phyloP scores from a whole-genome alignment of 345 rosid genomes.

The Crucihimalaya himalaica region DNA sequence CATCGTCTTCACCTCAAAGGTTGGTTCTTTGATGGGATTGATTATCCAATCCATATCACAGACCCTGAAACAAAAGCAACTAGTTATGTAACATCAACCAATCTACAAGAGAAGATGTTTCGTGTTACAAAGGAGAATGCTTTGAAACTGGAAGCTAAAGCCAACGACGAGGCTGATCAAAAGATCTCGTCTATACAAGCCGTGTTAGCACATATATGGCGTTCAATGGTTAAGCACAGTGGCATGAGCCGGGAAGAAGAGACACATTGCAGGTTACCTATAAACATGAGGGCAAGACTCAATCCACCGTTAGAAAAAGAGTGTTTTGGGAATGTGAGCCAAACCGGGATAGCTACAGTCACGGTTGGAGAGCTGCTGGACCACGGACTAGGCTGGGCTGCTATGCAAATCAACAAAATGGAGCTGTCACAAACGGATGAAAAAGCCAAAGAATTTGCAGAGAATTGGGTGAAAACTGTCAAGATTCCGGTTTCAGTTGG shows the following conservation, averaged over 20 bases:
- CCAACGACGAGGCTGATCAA: constrained; percentile 31
- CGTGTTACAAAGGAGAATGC: constrained; percentile 37
- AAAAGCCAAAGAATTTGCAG: background rate
- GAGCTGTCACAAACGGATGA: constrained; percentile 35
- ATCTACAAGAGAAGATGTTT: constrained; percentile 42
- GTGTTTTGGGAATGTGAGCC: constrained; percentile 38
- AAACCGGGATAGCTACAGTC: constrained; percentile 24
- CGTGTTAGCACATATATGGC: constrained; percentile 41
- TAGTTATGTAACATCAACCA: background rate
- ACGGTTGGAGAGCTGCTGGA: constrained; percentile 37
- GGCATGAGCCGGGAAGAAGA: constrained; percentile 34
- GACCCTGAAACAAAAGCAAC: constrained; percentile 25
- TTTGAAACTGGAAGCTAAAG: constrained; percentile 43
- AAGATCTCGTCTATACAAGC: constrained; percentile 44
- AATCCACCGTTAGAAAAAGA: constrained; percentile 31
- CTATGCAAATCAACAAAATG: constrained; percentile 25
- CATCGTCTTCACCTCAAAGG: constrained; percentile 28
- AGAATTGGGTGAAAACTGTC: constrained; percentile 42
- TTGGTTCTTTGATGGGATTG: constrained; percentile 34
- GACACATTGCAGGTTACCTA: constrained; percentile 36
- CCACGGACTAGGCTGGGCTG: constrained; percentile 39
- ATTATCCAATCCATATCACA: constrained; percentile 41
- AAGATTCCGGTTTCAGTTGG: constrained; percentile 25
- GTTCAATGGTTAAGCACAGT: constrained; percentile 13
- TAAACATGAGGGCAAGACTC: constrained; percentile 36